Evolutionary conservation across 2,329 filamentous ascomycete genomes (phyloP).

Genomic region (Ilyonectria sp.): DNA sequence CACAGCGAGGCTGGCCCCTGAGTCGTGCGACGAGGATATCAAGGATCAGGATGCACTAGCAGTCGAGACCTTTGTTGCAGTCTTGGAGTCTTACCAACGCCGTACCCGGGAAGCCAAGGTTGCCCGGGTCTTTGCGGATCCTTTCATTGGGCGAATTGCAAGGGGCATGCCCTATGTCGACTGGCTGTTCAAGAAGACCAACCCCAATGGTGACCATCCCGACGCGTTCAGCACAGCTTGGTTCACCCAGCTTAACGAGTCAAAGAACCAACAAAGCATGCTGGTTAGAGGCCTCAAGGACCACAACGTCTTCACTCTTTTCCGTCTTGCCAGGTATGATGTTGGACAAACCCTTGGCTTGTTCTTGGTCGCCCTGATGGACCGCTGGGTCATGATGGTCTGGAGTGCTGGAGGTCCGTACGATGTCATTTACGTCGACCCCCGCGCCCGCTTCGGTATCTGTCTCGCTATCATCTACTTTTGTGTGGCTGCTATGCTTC

Average conservation of each 20-base stretch:
- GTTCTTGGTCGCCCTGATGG: slow-evolving; percentile 38
- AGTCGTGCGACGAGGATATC: slow-evolving; percentile 10
- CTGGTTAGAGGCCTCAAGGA: slow-evolving; percentile 36
- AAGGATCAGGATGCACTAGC: slow-evolving; percentile 21
- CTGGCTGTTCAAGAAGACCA: slow-evolving; percentile 38
- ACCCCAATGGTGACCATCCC: slow-evolving; percentile 1
- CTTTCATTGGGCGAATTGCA: slow-evolving; percentile 27
- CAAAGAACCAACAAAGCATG: slow-evolving; percentile 29
- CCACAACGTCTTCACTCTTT: slow-evolving; percentile 34
- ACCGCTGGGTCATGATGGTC: slow-evolving; percentile 40
- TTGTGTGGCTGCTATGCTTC: slow-evolving; percentile 34
- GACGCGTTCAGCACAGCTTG: slow-evolving; percentile 36
- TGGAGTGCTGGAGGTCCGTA: slow-evolving; percentile 38
- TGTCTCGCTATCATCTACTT: slow-evolving; percentile 40
- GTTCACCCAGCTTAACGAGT: slow-evolving; percentile 37
- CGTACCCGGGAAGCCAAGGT: slow-evolving; percentile 26
- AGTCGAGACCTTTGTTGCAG: slow-evolving; percentile 21
- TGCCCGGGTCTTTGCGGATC: slow-evolving; percentile 14
- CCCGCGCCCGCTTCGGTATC: slow-evolving; percentile 33
- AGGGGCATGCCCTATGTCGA: slow-evolving; percentile 36
- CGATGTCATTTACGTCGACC: slow-evolving; percentile 36
- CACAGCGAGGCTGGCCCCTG: slow-evolving; percentile 8
- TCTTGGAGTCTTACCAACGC: slow-evolving; percentile 24
- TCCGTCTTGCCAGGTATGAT: slow-evolving; percentile 35
- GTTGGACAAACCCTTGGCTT: slow-evolving; percentile 38